Conservation (phyloP, 768 basidiomycete species). For the Boletus reticulatus region DNA sequence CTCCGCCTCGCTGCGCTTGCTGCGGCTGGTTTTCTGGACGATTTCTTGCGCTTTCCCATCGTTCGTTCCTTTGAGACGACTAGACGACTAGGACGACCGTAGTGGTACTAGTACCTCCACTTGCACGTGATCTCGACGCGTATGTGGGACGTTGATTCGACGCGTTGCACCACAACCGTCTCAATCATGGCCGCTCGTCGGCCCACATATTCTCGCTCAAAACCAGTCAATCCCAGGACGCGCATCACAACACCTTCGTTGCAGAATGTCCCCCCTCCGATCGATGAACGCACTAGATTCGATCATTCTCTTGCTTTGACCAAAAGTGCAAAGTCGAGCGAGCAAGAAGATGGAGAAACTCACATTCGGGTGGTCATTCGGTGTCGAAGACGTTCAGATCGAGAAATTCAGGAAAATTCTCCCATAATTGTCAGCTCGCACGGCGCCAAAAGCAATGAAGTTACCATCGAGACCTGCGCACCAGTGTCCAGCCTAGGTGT, state of each 20-base stretch:
- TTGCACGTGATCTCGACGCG: conserved; percentile 35
- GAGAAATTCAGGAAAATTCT: conserved; percentile 82
- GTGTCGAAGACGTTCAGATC: conserved; percentile 81
- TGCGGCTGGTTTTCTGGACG: conserved; percentile 74
- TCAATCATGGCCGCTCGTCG: conserved; percentile 62
- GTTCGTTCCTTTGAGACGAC: not conserved
- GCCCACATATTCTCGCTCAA: conserved; percentile 48
- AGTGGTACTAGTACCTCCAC: too few species aligned
- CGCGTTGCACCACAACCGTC: conserved; percentile 31
- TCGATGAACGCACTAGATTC: conserved; percentile 17
- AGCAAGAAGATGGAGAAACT: conserved; percentile 53
- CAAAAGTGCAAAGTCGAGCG: conserved; percentile 27
- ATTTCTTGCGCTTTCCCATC: conserved; percentile 93
- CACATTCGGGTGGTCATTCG: conserved; percentile 95
- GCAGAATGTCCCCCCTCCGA: conserved; percentile 24
- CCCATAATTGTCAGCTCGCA: conserved; percentile 81
- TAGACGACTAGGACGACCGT: not conserved
- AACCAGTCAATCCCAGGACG: conserved; percentile 33
- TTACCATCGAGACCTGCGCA: conserved; percentile 77
- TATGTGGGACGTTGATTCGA: conserved; percentile 13
- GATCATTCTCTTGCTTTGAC: conserved; percentile 21
- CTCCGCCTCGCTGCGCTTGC: conserved; percentile 60
- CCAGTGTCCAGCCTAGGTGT: conserved; percentile 72
- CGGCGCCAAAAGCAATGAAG: conserved; percentile 71
- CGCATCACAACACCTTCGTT: conserved; percentile 46